Evolutionary conservation across 306 rosid genomes (phyloP).

Genomic region (Albizia julibrissin): DNA sequence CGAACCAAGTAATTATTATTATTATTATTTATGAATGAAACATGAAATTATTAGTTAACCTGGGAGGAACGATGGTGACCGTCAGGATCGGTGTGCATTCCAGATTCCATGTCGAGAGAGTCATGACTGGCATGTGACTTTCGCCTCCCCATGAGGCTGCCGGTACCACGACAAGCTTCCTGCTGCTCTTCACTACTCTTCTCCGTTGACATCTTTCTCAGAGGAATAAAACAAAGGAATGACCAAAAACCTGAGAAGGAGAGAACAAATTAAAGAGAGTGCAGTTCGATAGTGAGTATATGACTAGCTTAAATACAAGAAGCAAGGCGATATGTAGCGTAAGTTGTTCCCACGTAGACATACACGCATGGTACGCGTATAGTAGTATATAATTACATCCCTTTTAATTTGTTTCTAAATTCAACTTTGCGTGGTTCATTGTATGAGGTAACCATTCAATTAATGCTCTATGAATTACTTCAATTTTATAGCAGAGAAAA

Average conservation of each 20-base stretch:
- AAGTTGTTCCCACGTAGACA: not conserved
- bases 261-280: too few species aligned
- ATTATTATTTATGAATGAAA: not conserved
- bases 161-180: not conserved
- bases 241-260: not conserved
- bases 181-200: not conserved
- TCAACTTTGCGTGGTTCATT: too few species aligned
- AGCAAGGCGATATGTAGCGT: not conserved
- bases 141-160: not conserved
- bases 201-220: not conserved
- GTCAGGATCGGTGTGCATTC: not conserved
- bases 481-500: too few species aligned
- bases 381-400: too few species aligned
- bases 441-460: too few species aligned
- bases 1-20: not conserved
- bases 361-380: not conserved
- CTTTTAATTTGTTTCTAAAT: too few species aligned
- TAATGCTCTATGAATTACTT: too few species aligned
- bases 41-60: not conserved
- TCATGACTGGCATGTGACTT: slow-evolving; percentile 12
- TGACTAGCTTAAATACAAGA: not conserved
- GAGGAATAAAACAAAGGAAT: not conserved
- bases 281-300: not conserved
- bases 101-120: slow-evolving; percentile 31
- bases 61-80: not conserved